phyloP scores from a whole-genome alignment of 139 green algal species.

The Bryopsis sp. region DNA sequence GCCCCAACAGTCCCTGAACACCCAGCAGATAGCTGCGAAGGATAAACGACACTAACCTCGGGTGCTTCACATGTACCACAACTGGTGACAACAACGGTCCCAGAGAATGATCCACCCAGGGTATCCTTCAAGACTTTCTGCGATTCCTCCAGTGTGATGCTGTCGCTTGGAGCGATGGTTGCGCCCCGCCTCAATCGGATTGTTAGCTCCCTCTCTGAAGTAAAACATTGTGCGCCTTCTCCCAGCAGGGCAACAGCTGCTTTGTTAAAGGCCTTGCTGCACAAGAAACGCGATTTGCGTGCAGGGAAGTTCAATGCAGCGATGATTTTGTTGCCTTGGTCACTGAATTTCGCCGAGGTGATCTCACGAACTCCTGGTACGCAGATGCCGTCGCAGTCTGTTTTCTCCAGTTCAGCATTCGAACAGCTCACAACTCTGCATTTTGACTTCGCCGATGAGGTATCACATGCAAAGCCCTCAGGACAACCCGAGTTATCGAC shows the following conservation, averaged over 20 bases:
- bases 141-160: not conserved
- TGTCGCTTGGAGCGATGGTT: not conserved
- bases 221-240: not conserved
- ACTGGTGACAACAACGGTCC: not conserved
- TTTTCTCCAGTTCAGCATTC: not conserved
- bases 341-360: not conserved
- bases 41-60: not conserved
- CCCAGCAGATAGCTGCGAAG: not conserved
- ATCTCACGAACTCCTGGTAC: not conserved
- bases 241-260: not conserved
- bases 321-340: not conserved
- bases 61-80: not conserved
- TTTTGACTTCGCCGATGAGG: not conserved
- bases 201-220: not conserved
- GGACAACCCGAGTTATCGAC: not conserved
- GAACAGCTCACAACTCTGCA: not conserved
- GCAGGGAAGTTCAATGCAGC: not conserved
- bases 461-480: not conserved
- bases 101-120: not conserved
- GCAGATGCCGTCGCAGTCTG: not conserved
- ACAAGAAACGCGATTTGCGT: not conserved
- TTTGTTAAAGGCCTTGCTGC: not conserved
- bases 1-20: not conserved
- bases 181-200: not conserved
- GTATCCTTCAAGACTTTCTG: too few relatives aligned